Percentiles rank a stretch among this genome's conserved stretches.
Conservation (phyloP, 805 yeast genomes). For the Myxozyma neglecta region DNA sequence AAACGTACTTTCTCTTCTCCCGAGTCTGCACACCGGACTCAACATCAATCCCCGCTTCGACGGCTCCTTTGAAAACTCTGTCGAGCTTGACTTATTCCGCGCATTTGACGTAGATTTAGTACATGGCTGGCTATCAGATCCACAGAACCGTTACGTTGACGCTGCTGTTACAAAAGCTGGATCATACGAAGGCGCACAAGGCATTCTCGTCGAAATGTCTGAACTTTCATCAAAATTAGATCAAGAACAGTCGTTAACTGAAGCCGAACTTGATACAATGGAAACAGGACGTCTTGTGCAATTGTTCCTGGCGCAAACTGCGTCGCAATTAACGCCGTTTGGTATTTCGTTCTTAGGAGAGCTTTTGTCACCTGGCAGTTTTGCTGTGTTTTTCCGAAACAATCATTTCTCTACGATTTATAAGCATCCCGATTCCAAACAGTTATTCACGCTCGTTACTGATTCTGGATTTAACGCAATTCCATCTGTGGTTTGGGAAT, state of each 20-base stretch:
- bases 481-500: constrained; percentile 75
- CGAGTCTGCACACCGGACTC: constrained; percentile 67
- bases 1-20: constrained; percentile 55
- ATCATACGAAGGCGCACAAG: constrained; percentile 63
- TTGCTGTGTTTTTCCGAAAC: constrained; percentile 79
- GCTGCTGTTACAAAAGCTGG: constrained; percentile 43
- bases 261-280: constrained; percentile 17
- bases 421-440: constrained; percentile 40
- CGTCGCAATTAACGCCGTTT: constrained; percentile 70
- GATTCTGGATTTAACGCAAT: constrained; percentile 62
- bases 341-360: constrained; percentile 58
- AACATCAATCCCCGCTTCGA: constrained; percentile 69
- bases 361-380: constrained; percentile 52
- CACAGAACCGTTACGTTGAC: constrained; percentile 39
- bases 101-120: constrained; percentile 60
- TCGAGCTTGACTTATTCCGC: constrained; percentile 57
- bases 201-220: constrained; percentile 51
- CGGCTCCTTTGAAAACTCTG: constrained; percentile 56
- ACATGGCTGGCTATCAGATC: constrained; percentile 81
- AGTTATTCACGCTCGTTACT: constrained; percentile 66
- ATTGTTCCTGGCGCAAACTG: constrained; percentile 58
- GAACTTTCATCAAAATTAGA: constrained; percentile 37
- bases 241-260: constrained; percentile 7
- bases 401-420: constrained; percentile 80
- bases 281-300: constrained; percentile 37